phyloP scores from a whole-genome alignment of 176 grass and related monocot genomes.

The Saccharum spontaneum region DNA sequence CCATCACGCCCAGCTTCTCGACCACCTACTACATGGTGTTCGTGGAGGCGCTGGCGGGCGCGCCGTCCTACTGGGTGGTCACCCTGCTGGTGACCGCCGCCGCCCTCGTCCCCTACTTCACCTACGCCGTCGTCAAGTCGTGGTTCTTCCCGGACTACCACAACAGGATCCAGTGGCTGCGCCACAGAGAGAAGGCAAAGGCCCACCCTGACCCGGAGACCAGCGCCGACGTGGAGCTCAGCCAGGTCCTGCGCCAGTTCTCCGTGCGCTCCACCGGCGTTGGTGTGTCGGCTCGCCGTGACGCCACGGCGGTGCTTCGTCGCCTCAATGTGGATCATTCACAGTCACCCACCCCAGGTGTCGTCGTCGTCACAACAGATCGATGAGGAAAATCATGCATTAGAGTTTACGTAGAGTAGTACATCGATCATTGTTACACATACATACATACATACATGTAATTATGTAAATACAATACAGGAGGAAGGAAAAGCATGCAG shows the following conservation, averaged over 20 bases:
- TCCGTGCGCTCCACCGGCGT: slow-evolving; percentile 74
- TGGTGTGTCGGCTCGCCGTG: slow-evolving; percentile 70
- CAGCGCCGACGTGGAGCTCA: slow-evolving; percentile 49
- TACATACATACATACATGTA: not conserved
- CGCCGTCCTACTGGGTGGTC: slow-evolving; percentile 67
- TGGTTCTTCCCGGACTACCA: slow-evolving; percentile 85
- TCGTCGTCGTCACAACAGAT: not conserved
- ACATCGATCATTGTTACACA: not conserved
- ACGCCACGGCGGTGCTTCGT: slow-evolving; percentile 38
- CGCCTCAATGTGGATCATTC: slow-evolving; percentile 32
- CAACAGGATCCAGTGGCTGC: slow-evolving; percentile 73
- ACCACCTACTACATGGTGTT: slow-evolving; percentile 70
- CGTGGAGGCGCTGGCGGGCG: slow-evolving; percentile 40
- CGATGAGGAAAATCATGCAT: not conserved
- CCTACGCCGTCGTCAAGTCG: slow-evolving; percentile 37
- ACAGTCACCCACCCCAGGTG: not conserved
- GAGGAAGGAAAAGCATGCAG: not conserved
- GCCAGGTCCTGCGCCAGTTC: slow-evolving; percentile 62
- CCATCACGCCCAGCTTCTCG: slow-evolving; percentile 59
- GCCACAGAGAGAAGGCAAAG: slow-evolving; percentile 29
- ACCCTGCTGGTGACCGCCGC: slow-evolving; percentile 55
- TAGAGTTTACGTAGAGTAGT: no score
- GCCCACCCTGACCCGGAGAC: slow-evolving; percentile 35
- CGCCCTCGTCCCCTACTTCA: slow-evolving; percentile 71
- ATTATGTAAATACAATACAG: not conserved